Evolutionary conservation across 768 basidiomycete genomes (phyloP).

Genomic region (Termitomyces sp.): DNA sequence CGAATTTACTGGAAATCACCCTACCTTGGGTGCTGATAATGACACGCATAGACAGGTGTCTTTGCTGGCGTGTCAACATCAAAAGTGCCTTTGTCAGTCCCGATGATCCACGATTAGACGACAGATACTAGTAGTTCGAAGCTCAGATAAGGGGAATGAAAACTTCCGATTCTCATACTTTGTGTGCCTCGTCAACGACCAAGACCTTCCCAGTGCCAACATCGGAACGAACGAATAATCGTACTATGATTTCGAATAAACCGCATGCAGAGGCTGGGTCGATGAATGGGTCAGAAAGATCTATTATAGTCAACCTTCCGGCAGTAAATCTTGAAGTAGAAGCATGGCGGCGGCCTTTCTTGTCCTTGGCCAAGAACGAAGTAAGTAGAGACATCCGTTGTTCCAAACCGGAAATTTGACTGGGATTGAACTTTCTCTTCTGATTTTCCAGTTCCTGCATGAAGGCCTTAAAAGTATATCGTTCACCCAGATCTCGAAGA

Average conservation of each 20-base stretch:
- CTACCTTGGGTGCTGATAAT: conserved; percentile 71
- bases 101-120: conserved; percentile 33
- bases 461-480: conserved; percentile 48
- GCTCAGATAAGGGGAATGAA: neutral
- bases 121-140: conserved; percentile 46
- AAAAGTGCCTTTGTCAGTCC: conserved; percentile 56
- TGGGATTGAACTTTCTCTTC: conserved; percentile 48
- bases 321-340: conserved; percentile 35
- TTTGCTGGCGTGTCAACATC: conserved; percentile 59
- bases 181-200: conserved; percentile 73
- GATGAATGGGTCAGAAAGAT: conserved; percentile 69
- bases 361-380: conserved; percentile 42
- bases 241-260: conserved; percentile 62
- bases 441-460: conserved; percentile 35
- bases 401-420: conserved; percentile 49
- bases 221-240: conserved; percentile 57
- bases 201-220: conserved; percentile 61
- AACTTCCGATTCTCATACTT: conserved; percentile 30
- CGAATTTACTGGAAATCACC: neutral
- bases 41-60: conserved; percentile 67
- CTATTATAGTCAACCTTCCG: conserved; percentile 62
- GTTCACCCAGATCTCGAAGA: conserved; percentile 56
- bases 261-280: conserved; percentile 63
- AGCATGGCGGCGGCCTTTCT: neutral
- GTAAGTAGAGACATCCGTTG: conserved; percentile 59